Conservation (phyloP, 257 asterid species). For the Euphrasia confusa region DNA sequence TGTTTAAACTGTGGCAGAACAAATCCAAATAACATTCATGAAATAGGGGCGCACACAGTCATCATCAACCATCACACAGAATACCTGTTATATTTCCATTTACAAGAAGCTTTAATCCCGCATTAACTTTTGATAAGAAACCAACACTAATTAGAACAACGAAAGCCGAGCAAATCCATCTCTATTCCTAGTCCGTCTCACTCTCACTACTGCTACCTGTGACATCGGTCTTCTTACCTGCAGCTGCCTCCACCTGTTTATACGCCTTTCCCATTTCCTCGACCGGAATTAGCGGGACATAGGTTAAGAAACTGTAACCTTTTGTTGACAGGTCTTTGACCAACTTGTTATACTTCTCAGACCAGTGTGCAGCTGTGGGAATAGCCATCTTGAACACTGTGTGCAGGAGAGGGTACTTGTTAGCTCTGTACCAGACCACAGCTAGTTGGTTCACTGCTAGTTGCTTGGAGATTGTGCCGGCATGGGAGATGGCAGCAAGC, state of each 20-base stretch:
- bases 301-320: slow-evolving; percentile 46
- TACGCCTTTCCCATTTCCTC: slow-evolving; percentile 62
- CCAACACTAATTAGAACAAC: too few species aligned
- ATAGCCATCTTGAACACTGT: slow-evolving; percentile 34
- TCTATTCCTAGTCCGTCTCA: slow-evolving; percentile 39
- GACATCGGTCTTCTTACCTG: slow-evolving; percentile 29
- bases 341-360: slow-evolving; percentile 49
- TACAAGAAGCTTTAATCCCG: too few species aligned
- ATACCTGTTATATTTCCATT: too few species aligned
- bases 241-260: slow-evolving; percentile 52
- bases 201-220: slow-evolving; percentile 23
- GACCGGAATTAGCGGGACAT: slow-evolving; percentile 60
- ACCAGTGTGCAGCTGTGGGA: slow-evolving; percentile 49
- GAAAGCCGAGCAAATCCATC: too few species aligned
- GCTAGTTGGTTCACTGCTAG: slow-evolving; percentile 40
- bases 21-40: too few species aligned
- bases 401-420: slow-evolving; percentile 43
- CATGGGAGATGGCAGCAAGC: slow-evolving; percentile 44
- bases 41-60: too few species aligned
- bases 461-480: slow-evolving; percentile 37
- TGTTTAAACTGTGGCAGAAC: too few species aligned
- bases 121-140: too few species aligned
- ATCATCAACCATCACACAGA: too few species aligned
- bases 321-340: slow-evolving; percentile 38
- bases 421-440: slow-evolving; percentile 37